A percentile compares a stretch with the other conserved stretches of the same genome.
Evolutionary conservation across 1,139 yeast species (phyloP).

Genomic region (Geotrichum reessii): DNA sequence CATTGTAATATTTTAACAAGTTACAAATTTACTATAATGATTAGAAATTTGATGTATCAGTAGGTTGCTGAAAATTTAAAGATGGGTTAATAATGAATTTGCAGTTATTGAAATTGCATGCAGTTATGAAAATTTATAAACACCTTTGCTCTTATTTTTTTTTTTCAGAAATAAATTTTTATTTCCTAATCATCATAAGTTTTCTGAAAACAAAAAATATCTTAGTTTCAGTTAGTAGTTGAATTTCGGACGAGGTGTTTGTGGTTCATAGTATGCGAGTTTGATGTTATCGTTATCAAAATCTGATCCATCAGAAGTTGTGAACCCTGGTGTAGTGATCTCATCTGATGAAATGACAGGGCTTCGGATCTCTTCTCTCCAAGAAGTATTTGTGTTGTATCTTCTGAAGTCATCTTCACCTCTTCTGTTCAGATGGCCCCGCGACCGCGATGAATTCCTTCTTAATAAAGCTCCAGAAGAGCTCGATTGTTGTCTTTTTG

Average conservation of each 20-base stretch:
- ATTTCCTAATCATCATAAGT: too few species aligned
- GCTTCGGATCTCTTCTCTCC: too few species aligned
- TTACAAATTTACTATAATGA: too few species aligned
- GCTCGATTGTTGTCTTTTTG: constrained; percentile 27
- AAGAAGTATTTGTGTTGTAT: background rate
- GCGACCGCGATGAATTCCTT: background rate
- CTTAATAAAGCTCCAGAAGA: constrained; percentile 28
- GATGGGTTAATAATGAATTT: too few species aligned
- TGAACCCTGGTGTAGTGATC: background rate
- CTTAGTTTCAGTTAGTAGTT: background rate
- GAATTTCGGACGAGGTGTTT: background rate
- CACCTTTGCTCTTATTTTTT: too few species aligned
- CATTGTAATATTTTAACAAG: too few species aligned
- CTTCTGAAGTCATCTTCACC: background rate
- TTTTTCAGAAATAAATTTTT: too few species aligned
- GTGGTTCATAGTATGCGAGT: background rate
- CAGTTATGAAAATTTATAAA: too few species aligned
- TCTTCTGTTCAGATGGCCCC: background rate
- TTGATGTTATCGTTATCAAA: background rate
- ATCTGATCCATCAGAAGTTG: background rate
- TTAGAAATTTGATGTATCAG: too few species aligned
- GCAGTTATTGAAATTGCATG: too few species aligned
- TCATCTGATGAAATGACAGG: background rate
- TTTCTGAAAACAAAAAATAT: background rate
- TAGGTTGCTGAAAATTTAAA: too few species aligned